Conservation (phyloP, 495 filamentous ascomycete species). For the Durotheca rogersii region DNA sequence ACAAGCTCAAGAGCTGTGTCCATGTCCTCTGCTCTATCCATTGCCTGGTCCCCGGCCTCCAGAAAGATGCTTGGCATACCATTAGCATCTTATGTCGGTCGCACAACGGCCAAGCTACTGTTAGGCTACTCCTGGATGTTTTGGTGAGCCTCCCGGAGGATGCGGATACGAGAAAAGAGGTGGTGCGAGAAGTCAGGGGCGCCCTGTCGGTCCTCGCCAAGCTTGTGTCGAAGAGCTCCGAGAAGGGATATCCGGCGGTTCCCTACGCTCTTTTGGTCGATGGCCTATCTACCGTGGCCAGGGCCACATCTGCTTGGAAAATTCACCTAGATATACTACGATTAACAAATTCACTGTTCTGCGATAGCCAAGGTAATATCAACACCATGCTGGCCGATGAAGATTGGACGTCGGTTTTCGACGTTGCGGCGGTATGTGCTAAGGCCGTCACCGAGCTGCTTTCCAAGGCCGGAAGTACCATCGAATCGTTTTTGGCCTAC, state of each 20-base stretch:
- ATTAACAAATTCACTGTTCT: slow-evolving; percentile 53
- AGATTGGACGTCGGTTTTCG: slow-evolving; percentile 54
- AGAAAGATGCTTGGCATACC: slow-evolving; percentile 72
- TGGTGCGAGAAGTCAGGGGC: slow-evolving; percentile 61
- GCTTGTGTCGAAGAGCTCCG: slow-evolving; percentile 57
- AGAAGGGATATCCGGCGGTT: slow-evolving; percentile 63
- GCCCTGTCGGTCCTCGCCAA: slow-evolving; percentile 69
- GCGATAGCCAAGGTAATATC: slow-evolving; percentile 41
- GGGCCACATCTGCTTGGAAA: slow-evolving; percentile 52
- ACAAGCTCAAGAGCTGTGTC: slow-evolving; percentile 66
- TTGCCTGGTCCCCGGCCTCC: slow-evolving; percentile 66
- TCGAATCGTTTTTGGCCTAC: slow-evolving; percentile 21
- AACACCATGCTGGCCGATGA: slow-evolving; percentile 52
- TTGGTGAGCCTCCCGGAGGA: slow-evolving; percentile 54
- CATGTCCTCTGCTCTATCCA: slow-evolving; percentile 82
- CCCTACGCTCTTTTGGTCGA: slow-evolving; percentile 58
- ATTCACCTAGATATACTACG: slow-evolving; percentile 57
- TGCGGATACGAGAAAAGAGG: slow-evolving; percentile 56
- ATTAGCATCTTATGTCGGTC: slow-evolving; percentile 77
- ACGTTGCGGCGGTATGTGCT: slow-evolving; percentile 47
- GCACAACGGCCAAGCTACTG: slow-evolving; percentile 70
- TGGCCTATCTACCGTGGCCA: slow-evolving; percentile 60
- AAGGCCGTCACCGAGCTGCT: slow-evolving; percentile 37
- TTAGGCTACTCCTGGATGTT: slow-evolving; percentile 64
- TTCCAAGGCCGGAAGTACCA: slow-evolving; percentile 33